phyloP scores from a whole-genome alignment of 345 rosid species.

The Laguncularia racemosa region DNA sequence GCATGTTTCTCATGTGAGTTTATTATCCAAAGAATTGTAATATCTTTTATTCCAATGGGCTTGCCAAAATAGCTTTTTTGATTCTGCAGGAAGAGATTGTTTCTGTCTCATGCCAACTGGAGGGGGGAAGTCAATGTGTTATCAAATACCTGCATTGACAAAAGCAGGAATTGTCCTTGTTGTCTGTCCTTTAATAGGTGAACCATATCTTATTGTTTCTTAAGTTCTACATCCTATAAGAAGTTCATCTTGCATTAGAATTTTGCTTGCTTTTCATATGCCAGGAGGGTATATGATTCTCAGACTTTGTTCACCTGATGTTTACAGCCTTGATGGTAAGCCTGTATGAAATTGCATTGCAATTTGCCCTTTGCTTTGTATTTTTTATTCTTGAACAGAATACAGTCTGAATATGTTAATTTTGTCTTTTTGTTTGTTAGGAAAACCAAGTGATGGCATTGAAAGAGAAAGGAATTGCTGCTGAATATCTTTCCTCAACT shows the following conservation, averaged over 20 bases:
- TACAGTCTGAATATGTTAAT: neutral
- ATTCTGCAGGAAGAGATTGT: slow-evolving; percentile 64
- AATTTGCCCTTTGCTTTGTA: neutral
- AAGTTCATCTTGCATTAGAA: neutral
- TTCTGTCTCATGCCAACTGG: slow-evolving; percentile 98
- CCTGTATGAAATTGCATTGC: neutral
- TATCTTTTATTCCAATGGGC: no score
- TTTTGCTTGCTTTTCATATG: slow-evolving; percentile 10
- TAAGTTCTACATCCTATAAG: neutral
- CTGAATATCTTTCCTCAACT: slow-evolving; percentile 85
- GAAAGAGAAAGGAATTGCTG: slow-evolving; percentile 88
- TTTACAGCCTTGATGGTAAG: slow-evolving; percentile 87
- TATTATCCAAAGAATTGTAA: neutral
- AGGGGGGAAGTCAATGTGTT: slow-evolving; percentile 96
- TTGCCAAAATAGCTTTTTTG: neutral
- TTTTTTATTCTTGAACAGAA: neutral
- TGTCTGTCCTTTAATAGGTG: slow-evolving; percentile 92
- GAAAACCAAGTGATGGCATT: slow-evolving; percentile 88
- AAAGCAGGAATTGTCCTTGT: slow-evolving; percentile 84
- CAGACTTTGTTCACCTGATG: slow-evolving; percentile 16
- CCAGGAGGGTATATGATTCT: slow-evolving; percentile 10
- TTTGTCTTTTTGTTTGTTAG: slow-evolving; percentile 22
- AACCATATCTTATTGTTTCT: neutral
- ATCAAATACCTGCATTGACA: slow-evolving; percentile 92
- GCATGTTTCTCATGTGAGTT: neutral